phyloP scores from a whole-genome alignment of 371 early-diverging fungal genomes.

The Rhizopus arrhizus region DNA sequence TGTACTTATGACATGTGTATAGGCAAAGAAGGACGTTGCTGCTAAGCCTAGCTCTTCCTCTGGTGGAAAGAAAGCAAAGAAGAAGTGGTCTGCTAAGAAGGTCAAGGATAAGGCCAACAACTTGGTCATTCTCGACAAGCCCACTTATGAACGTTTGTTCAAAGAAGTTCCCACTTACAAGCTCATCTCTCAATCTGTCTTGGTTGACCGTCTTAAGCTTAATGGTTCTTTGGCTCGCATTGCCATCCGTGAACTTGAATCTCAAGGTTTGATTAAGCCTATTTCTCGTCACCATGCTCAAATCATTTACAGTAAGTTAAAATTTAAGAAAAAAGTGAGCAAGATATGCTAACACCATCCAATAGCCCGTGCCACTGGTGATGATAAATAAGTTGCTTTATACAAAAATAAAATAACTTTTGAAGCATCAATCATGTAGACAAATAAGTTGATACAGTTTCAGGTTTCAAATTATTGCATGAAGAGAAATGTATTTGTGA shows the following conservation, averaged over 20 bases:
- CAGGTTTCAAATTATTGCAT: too few species aligned
- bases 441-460: too few species aligned
- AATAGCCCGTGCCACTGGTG: conserved; percentile 76
- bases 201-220: conserved; percentile 95
- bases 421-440: too few species aligned
- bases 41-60: conserved; percentile 66
- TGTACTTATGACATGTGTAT: conserved; percentile 7
- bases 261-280: conserved; percentile 85
- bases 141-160: conserved; percentile 86
- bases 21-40: conserved; percentile 67
- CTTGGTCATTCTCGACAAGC: conserved; percentile 86
- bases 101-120: conserved; percentile 96
- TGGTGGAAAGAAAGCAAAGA: conserved; percentile 87
- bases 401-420: too few species aligned
- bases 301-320: conserved; percentile 81
- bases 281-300: conserved; percentile 88
- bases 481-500: too few species aligned
- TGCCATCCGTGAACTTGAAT: conserved; percentile 89
- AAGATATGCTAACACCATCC: not conserved
- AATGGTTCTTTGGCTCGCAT: conserved; percentile 94
- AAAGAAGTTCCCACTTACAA: conserved; percentile 99
- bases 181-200: conserved; percentile 93
- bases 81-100: conserved; percentile 96
- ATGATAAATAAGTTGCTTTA: conserved; percentile 44
- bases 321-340: not conserved